Base-by-base conservation (phyloP, 345 rosid species). In the Arabis hirsuta region DNA sequence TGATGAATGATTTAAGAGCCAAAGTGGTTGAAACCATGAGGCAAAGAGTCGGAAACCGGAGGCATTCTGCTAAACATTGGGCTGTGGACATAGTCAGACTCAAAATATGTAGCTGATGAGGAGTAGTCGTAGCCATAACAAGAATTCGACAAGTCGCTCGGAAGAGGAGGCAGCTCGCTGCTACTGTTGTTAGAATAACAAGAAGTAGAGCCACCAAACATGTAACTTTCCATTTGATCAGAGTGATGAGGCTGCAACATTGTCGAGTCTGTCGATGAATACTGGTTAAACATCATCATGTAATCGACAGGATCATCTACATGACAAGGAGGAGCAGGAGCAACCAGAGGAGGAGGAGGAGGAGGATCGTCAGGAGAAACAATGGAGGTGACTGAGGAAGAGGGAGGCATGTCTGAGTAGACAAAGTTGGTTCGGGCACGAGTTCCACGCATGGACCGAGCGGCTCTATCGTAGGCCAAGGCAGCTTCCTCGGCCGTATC, bases 31-130 rank as follows among this genome's bases (percentile, higher is more conserved):
- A 87, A 87, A 50, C 69, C 64, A 48, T 88, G 92, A 2, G 88
- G 85, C n/a, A 53, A 74, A 12, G 83, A 42, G 57, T 90, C 97
- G 5, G 95, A 85, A 56, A 80, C 92, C 9, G 90, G 82, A 7
- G 97, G 97, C 97, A 90, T 90, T 76, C 84, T 86, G 79, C 95
- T 90, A 59, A 90, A 90, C 43, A 88, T 83, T 7, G 97, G 97
- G 60, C 95, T 91, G 45, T 91, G 95, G 41, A 87, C 89, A 24
- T 88, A 90, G 69, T 84, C 79, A 61, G 80, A 31, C 79, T 78
- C 6, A 83, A 79, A 42, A 79, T 88, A 73, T 76, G 41, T 38
- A 58, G 46, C 50, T 79, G 71, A 80, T 53, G 65, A 84, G 81
- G 65, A 84, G 81, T 36, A 81, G 76, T 22, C 80, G 47, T 31